Evolutionary conservation across 192 early-diverging fungal genomes (phyloP).

Genomic region (Rhizophagus sp.): DNA sequence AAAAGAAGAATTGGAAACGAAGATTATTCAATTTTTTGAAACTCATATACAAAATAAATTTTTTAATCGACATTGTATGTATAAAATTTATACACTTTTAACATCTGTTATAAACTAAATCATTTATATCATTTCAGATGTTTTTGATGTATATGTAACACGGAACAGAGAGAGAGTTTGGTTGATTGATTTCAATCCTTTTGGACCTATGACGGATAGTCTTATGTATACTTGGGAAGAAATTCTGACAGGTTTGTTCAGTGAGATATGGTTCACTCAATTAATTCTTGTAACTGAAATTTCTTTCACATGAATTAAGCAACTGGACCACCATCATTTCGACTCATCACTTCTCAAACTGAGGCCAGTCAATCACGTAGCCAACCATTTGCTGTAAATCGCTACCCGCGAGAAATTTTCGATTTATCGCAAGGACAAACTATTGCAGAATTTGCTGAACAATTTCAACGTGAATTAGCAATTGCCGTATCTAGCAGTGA

Average conservation of each 20-base stretch:
- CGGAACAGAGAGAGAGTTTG: conserved; percentile 60
- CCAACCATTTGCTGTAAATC: conserved; percentile 59
- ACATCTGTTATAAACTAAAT: neutral
- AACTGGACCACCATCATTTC: conserved; percentile 40
- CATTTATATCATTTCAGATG: conserved; percentile 49
- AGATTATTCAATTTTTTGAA: conserved; percentile 69
- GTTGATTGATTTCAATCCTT: conserved; percentile 94
- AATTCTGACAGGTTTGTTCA: conserved; percentile 45
- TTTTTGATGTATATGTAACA: conserved; percentile 89
- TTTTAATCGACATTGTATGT: conserved; percentile 65
- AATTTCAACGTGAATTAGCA: conserved; percentile 50
- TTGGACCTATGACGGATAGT: conserved; percentile 74
- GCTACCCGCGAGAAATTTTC: conserved; percentile 71
- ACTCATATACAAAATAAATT: conserved; percentile 64
- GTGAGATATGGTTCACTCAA: neutral
- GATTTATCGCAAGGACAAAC: conserved; percentile 71
- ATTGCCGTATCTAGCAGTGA: neutral
- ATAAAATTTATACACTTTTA: too few species aligned
- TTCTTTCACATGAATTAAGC: neutral
- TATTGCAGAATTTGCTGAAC: conserved; percentile 71
- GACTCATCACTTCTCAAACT: conserved; percentile 42
- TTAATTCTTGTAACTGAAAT: conserved; percentile 26
- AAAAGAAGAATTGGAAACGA: conserved; percentile 53
- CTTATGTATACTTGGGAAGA: conserved; percentile 86
- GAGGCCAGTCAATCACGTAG: conserved; percentile 44